These are phyloP conservation scores for Cylindrotheca fusiformis DNA, from an alignment of 108 stramenopile species.

Conservation along the genomic window DNA sequence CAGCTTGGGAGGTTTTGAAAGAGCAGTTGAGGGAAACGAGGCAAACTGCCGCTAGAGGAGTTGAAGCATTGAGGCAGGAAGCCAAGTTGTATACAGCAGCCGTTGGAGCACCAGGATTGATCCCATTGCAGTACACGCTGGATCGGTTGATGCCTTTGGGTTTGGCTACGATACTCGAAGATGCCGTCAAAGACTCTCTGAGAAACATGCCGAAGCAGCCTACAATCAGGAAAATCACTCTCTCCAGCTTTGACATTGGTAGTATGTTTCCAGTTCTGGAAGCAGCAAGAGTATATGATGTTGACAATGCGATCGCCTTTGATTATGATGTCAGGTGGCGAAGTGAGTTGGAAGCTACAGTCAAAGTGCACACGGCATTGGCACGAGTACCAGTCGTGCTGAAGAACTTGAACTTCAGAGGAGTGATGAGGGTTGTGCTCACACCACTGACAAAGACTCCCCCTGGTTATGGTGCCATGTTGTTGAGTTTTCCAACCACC, in stretches of 20 bases:
- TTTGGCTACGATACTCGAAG: conserved; percentile 36
- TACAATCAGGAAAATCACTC: conserved; percentile 30
- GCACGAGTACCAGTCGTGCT: conserved; percentile 42
- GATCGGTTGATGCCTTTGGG: conserved; percentile 45
- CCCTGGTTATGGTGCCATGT: conserved; percentile 47
- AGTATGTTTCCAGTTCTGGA: conserved; percentile 30
- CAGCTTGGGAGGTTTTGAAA: conserved; percentile 42
- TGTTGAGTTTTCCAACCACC: conserved; percentile 39
- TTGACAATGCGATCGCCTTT: conserved; percentile 37
- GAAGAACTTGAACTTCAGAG: conserved; percentile 51
- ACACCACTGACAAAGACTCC: conserved; percentile 30
- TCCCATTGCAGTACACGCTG: conserved; percentile 55
- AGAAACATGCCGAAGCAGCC: conserved; percentile 22
- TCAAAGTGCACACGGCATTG: conserved; percentile 31
- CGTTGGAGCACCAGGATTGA: conserved; percentile 38
- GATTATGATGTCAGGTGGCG: conserved; percentile 31
- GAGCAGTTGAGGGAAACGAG: conserved; percentile 34
- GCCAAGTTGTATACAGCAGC: conserved; percentile 35
- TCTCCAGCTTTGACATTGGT: conserved; percentile 41
- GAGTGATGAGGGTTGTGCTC: conserved; percentile 41
- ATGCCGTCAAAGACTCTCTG: conserved; percentile 32
- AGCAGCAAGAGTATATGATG: conserved; percentile 49
- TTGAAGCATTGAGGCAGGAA: conserved; percentile 51
- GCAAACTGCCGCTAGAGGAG: conserved; percentile 47
- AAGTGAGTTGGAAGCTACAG: conserved; percentile 23